Evolutionary conservation across 257 asterid species (phyloP), one percentile per base, ranked within the genome.

Genomic region (Rauvolfia tetraphylla): DNA sequence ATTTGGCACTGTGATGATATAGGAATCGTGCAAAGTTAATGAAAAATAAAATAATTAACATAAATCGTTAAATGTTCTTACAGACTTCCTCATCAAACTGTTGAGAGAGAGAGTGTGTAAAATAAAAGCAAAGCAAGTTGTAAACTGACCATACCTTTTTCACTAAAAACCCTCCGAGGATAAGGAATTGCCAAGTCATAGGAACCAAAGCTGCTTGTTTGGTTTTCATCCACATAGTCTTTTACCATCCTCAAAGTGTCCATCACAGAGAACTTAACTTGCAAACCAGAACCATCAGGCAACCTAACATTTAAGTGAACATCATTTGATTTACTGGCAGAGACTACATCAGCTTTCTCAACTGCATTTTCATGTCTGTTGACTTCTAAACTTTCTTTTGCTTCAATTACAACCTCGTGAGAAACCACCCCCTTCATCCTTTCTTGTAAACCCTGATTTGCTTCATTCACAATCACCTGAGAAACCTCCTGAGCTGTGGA

Each of bases 111-210:
- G 41, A 5, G 38, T 27, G n/a, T 12, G 11, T 9, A 15, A 7
- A 22, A 33, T 18, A 65, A 17, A 18, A 65, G 71, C 25, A 65
- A 65, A 15, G 29, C 17, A 7, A 65, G 71, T 18, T 36, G 71
- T 46, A 65, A 36, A 14, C 29, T 20, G 11, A 18, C 2, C 73
- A 77, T 87, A 95, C 99, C 99, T 90, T 89, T 88, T 80, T 88
- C 91, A 72, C 22, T 79, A 80, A 95, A 92, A 76, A 90, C 93
- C 89, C 88, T 90, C 78, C 97, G 97, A 81, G 99, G 99, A 87
- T 95, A 95, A 70, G 99, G 98, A 86, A 87, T 85, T 76, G 99
- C 99, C 46, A 95, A 63, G 78, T 87, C 83, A 48, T 86, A 95
- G 81, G 95, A 75, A 79, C 95, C 92, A 39, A 88, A 46, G 86